Evolutionary conservation across 371 early-diverging fungal genomes (phyloP), one percentile per base, ranked within the genome.

Genomic region (Actinomortierella ambigua): DNA sequence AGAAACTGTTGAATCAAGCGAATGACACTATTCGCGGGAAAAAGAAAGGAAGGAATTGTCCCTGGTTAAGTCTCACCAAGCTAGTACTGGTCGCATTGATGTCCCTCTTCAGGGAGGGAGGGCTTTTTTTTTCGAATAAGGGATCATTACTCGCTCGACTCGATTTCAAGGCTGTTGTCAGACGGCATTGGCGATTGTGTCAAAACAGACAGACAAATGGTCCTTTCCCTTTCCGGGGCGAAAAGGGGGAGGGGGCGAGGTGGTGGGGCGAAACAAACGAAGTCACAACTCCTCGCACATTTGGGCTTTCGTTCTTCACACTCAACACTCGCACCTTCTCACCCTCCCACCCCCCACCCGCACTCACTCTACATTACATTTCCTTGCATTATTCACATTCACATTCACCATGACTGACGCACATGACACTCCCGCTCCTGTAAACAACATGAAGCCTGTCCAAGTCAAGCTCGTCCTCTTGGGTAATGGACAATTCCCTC

Each of bases 1-100:
- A 95, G 79, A 62, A 94, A 97, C 77, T 96, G 98, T 57, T 93
- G 85, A 46, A 97, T 86, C 14, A 97, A 85, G 9, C 93, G 88
- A 61, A 95, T 87, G 8, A 96, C 90, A 69, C 93, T 88, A 46
- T 54, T 43, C 0, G 15, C 24, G 47, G 41, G 5, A 7, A 27
- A 40, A 18, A 42, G 22, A 28, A 20, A 28, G 40, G 1, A 20
- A 15, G 18, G 18, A 20, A 29, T 34, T 50, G n/a, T 22, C 63
- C 50, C 43, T 28, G 49, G 11, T 17, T 34, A 6, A 34, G 34
- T 11, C 34, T 11, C 7, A 34, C 11, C 34, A 34, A 34, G 11
- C 11, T 11, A 34, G 34, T 11, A 11, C 11, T 34, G 4, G 34
- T 34, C 34, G 34, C 34, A 34, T 34, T 34, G 34, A 34, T 11